phyloP scores from a whole-genome alignment of 2,329 filamentous ascomycete genomes.

The Fusarium sp. region DNA sequence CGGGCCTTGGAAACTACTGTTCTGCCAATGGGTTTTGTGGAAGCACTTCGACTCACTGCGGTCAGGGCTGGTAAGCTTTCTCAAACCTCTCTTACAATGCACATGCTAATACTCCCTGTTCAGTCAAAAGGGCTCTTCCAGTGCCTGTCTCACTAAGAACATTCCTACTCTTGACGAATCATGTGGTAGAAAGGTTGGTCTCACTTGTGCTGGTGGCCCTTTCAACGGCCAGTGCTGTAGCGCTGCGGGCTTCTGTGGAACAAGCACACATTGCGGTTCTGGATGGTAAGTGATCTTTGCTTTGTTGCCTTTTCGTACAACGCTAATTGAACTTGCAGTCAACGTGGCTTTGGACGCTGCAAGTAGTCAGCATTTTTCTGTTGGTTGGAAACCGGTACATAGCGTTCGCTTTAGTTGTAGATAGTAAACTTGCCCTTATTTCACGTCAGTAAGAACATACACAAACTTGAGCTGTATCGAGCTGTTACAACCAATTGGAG shows the following conservation, averaged over 20 bases:
- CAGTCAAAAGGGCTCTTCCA: slow-evolving; percentile 2
- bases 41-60: slow-evolving; percentile 10
- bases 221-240: slow-evolving; percentile 24
- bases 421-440: too few species aligned
- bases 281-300: not conserved
- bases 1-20: slow-evolving; percentile 19
- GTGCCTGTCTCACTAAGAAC: not conserved
- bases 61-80: slow-evolving; percentile 9
- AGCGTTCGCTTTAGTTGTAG: too few species aligned
- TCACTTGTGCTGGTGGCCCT: slow-evolving; percentile 13
- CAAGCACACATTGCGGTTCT: slow-evolving; percentile 1
- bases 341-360: not conserved
- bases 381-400: not conserved
- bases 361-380: not conserved
- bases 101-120: not conserved
- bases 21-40: slow-evolving; percentile 13
- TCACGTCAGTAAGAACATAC: too few species aligned
- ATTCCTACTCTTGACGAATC: not conserved
- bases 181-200: slow-evolving; percentile 10
- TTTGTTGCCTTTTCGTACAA: too few species aligned
- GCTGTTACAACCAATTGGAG: too few species aligned
- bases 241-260: not conserved
- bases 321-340: not conserved
- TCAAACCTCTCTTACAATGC: too few species aligned
- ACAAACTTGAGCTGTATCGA: too few species aligned